Evolutionary conservation across 1,284 basidiomycete species (phyloP).

Genomic region (Cystobasidium sp.): DNA sequence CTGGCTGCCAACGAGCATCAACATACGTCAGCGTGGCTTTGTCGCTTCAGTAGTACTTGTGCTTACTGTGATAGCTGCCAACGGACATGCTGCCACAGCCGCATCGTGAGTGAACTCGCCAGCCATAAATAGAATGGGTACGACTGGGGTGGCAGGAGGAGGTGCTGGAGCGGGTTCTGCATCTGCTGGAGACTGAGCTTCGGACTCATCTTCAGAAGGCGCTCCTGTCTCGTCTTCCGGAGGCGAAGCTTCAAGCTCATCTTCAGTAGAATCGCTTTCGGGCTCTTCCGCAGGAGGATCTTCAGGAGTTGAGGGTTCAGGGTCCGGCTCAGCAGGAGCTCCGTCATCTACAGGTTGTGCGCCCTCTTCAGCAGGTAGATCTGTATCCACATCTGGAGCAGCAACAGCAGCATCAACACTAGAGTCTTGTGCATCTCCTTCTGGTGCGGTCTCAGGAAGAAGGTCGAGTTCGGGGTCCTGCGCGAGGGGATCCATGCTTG

Average conservation of each 20-base stretch:
- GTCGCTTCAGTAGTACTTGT: background rate
- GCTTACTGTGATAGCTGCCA: constrained; percentile 7
- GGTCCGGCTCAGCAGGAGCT: background rate
- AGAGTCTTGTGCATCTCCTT: background rate
- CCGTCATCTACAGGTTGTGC: background rate
- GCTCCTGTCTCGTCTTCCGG: background rate
- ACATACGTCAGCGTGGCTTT: background rate
- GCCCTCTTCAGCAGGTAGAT: background rate
- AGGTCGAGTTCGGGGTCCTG: background rate
- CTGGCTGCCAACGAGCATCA: background rate
- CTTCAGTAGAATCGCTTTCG: background rate
- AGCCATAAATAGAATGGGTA: background rate
- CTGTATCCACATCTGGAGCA: background rate
- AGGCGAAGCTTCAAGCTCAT: background rate
- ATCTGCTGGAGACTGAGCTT: background rate
- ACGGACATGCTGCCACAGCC: background rate
- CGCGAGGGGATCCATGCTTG: background rate
- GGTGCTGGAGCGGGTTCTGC: background rate
- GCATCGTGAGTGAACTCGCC: constrained; percentile 1
- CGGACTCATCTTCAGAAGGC: background rate
- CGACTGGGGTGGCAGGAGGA: background rate
- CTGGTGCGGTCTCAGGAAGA: background rate
- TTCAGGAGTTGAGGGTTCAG: background rate
- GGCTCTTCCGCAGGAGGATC: background rate
- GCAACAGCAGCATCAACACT: background rate